Percentiles rank a stretch among this genome's conserved stretches.
Conservation (phyloP, 106 monocot genomes). For the Vanilla planifolia region DNA sequence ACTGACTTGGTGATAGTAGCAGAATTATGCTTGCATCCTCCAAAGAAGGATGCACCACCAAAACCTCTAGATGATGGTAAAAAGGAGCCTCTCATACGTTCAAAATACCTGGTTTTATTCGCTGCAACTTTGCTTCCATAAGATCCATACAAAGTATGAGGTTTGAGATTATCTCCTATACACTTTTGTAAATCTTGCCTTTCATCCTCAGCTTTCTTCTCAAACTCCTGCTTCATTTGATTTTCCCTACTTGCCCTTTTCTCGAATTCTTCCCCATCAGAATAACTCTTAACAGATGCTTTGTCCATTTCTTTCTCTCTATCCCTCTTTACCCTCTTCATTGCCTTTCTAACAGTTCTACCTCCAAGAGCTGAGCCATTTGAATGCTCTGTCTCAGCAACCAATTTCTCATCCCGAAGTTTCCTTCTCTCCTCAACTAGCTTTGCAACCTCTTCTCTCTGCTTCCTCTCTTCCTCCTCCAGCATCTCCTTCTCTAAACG, state of each 20-base stretch:
- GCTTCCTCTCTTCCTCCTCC: constrained; percentile 93
- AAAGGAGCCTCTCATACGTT: constrained; percentile 53
- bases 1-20: constrained; percentile 33
- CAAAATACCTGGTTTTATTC: constrained; percentile 60
- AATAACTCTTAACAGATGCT: constrained; percentile 42
- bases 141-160: constrained; percentile 5
- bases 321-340: constrained; percentile 50
- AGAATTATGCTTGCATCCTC: constrained; percentile 41
- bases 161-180: constrained; percentile 21
- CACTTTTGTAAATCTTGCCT: constrained; percentile 20
- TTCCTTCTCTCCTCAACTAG: constrained; percentile 85
- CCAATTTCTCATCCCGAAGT: constrained; percentile 64
- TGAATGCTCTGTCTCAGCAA: constrained; percentile 45
- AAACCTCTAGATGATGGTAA: constrained; percentile 65
- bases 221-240: constrained; percentile 57
- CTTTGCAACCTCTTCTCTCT: constrained; percentile 86
- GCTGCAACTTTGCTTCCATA: constrained; percentile 7
- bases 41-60: constrained; percentile 52
- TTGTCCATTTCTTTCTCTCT: constrained; percentile 64
- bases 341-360: constrained; percentile 38
- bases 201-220: constrained; percentile 52
- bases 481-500: constrained; percentile 85
- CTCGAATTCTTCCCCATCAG: constrained; percentile 49
- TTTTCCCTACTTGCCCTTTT: constrained; percentile 41
- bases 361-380: constrained; percentile 21